Base-by-base conservation (phyloP, 139 green algal genomes). In the Chlamydomonas schloesseri region DNA sequence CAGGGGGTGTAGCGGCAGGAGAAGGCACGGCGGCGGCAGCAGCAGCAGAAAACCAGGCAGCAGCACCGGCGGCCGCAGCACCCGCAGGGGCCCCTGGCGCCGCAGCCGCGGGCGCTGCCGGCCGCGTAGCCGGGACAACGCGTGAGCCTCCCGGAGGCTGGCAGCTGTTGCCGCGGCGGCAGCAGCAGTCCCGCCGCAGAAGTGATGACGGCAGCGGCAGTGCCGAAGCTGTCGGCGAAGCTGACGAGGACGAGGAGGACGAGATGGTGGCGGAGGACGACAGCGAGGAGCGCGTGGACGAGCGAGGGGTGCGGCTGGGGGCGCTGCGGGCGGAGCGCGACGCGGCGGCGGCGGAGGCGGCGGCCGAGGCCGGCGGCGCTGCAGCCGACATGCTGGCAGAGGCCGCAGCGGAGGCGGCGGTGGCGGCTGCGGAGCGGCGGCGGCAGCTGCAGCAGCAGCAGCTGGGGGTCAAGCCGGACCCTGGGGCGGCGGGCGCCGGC, bases 241-340 rank as follows among this genome's bases (percentile, higher is more conserved):
- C 2, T 3, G 29, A 37, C 6, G 13, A 28, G 26, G 64, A 71
- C 9, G 60, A 73, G 10, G 76, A 73, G 24, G 76, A 77, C 26
- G 64, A 73, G 36, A 67, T 82, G 60, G 87, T 34, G n/a, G 67
- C 67, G 60, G 83, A 88, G 72, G 83, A 87, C 26, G 85, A 73
- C 23, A 74, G 71, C 33, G 77, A 90, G 37, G 64, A 83, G 28
- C 64, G 65, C 0, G 78, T 84, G 64, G 78, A 84, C 28, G 64
- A 10, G 64, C 10, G 10, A 0, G 78, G 78, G 29, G 78, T 84
- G 46, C 42, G 64, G 78, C 64, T 84, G 64, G 78, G 78, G 37
- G 78, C 78, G 33, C 78, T 84, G 42, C 78, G 78, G 10, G 78
- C 78, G 64, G 78, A 84, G 47, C 26, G 42, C 21, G 64, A 50